Conservation (phyloP, 2,329 filamentous ascomycete species). For the Neonectria ditissima region DNA sequence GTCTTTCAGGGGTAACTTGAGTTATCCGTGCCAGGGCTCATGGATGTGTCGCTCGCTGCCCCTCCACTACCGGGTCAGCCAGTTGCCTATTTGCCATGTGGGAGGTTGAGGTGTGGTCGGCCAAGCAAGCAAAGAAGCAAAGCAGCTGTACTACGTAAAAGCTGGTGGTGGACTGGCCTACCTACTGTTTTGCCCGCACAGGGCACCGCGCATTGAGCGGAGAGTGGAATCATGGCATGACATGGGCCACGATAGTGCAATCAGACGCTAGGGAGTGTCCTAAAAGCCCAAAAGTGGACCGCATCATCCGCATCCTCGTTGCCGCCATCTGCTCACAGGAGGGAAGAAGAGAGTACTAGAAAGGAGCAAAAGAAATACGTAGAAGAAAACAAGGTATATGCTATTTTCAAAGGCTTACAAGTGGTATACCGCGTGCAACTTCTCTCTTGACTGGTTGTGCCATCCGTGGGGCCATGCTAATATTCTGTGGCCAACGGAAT, state of each 20-base stretch:
- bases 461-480: constrained; percentile 91
- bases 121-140: constrained; percentile 1
- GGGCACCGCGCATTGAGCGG: constrained; percentile 12
- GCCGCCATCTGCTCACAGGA: background rate
- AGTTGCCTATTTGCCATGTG: constrained; percentile 5
- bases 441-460: constrained; percentile 69
- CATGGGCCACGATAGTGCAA: background rate
- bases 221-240: constrained; percentile 16
- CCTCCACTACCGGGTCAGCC: background rate
- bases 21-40: constrained; percentile 23
- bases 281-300: background rate
- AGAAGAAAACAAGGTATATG: background rate
- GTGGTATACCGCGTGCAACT: background rate
- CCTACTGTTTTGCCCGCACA: constrained; percentile 7
- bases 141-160: constrained; percentile 2
- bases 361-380: background rate
- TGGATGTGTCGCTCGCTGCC: background rate
- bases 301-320: background rate
- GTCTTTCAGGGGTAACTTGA: constrained; percentile 23
- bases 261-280: too few relatives aligned
- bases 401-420: background rate
- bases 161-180: background rate
- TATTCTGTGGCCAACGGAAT: background rate
- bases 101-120: background rate
- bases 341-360: background rate